phyloP scores from a whole-genome alignment of 2,329 filamentous ascomycete genomes.

The Colletotrichum incanum region DNA sequence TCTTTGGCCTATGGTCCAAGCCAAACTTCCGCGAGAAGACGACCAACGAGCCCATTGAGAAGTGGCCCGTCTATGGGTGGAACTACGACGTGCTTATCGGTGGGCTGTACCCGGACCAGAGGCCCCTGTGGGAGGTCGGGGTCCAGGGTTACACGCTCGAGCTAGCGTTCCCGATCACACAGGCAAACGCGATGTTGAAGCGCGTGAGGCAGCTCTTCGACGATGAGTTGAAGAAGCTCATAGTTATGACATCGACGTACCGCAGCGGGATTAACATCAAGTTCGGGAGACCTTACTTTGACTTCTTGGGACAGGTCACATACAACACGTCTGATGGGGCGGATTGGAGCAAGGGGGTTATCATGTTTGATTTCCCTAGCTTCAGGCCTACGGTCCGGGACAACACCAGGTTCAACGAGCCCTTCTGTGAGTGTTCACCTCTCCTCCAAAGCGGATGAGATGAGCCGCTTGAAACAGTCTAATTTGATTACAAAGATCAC shows the following conservation, averaged over 20 bases:
- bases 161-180: conserved; percentile 66
- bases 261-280: conserved; percentile 69
- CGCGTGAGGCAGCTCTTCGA: conserved; percentile 65
- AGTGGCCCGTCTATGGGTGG: conserved; percentile 68
- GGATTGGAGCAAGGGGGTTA: conserved; percentile 65
- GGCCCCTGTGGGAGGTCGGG: conserved; percentile 65
- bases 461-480: neutral
- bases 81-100: conserved; percentile 70
- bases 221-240: conserved; percentile 59
- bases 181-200: conserved; percentile 65
- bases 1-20: conserved; percentile 64
- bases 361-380: conserved; percentile 69
- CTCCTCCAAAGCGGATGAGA: neutral
- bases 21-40: conserved; percentile 69
- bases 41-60: conserved; percentile 58
- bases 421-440: conserved; percentile 59
- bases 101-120: conserved; percentile 64
- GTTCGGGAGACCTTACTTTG: conserved; percentile 64
- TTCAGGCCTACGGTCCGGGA: conserved; percentile 63
- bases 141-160: conserved; percentile 65
- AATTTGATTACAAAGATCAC: conserved; percentile 52
- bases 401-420: conserved; percentile 63
- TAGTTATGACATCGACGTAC: conserved; percentile 66
- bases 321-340: conserved; percentile 63
- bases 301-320: conserved; percentile 66